Conservation (phyloP, 768 basidiomycete species). For the Leucocoprinus sp. region DNA sequence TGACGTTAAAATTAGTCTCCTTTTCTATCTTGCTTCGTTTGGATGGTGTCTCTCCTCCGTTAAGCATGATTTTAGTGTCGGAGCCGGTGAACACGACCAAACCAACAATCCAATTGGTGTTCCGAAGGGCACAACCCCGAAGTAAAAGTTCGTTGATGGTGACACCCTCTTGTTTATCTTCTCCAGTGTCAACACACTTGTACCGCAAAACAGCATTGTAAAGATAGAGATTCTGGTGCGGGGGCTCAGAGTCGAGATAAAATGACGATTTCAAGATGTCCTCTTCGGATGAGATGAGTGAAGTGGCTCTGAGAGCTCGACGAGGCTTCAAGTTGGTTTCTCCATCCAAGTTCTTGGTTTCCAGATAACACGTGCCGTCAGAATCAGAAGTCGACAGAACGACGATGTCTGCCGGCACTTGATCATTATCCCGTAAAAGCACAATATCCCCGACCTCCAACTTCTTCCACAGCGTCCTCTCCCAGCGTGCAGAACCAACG, state of each 20-base stretch:
- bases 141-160: slow-evolving; percentile 91
- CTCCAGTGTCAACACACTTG: slow-evolving; percentile 41
- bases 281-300: slow-evolving; percentile 72
- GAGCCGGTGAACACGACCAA: slow-evolving; percentile 91
- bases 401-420: slow-evolving; percentile 92
- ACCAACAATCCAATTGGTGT: slow-evolving; percentile 89
- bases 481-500: slow-evolving; percentile 77
- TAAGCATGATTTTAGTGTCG: slow-evolving; percentile 89
- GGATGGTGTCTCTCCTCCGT: slow-evolving; percentile 90
- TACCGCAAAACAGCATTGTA: slow-evolving; percentile 85
- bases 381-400: slow-evolving; percentile 88
- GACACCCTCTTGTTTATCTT: slow-evolving; percentile 57
- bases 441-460: slow-evolving; percentile 96
- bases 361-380: slow-evolving; percentile 89
- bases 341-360: slow-evolving; percentile 97
- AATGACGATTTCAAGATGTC: slow-evolving; percentile 86
- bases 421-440: slow-evolving; percentile 85
- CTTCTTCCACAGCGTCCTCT: slow-evolving; percentile 97
- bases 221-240: slow-evolving; percentile 87
- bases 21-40: slow-evolving; percentile 96
- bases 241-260: slow-evolving; percentile 85
- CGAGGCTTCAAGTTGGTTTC: slow-evolving; percentile 95
- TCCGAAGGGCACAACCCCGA: slow-evolving; percentile 83
- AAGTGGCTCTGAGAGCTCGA: slow-evolving; percentile 66
- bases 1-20: slow-evolving; percentile 97